These are phyloP conservation scores for Isabelozyma rhagii DNA, from an alignment of 805 yeast species.

Conservation along the genomic window DNA sequence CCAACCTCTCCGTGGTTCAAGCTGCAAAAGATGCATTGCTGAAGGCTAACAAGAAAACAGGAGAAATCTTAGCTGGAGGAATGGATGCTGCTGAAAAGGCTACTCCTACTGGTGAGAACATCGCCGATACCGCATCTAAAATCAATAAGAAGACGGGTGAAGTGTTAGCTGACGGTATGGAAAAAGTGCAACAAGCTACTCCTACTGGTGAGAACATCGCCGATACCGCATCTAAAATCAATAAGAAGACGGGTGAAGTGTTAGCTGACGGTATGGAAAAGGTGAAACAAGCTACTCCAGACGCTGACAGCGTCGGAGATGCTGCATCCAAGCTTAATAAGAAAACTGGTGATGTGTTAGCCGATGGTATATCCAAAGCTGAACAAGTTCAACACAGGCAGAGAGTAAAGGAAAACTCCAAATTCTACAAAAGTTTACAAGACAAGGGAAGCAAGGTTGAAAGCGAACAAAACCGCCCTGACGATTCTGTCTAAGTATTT, in stretches of 20 bases:
- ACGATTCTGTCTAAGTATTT: conserved; percentile 36
- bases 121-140: conserved; percentile 19
- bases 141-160: conserved; percentile 30
- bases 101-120: conserved; percentile 13
- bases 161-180: conserved; percentile 30
- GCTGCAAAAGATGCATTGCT: conserved; percentile 33
- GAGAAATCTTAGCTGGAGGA: conserved; percentile 38
- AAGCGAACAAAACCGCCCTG: conserved; percentile 44
- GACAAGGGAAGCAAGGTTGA: conserved; percentile 43
- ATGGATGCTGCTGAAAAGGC: conserved; percentile 34
- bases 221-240: conserved; percentile 23
- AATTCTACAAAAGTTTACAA: conserved; percentile 39
- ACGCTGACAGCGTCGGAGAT: conserved; percentile 35
- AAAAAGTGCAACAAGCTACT: conserved; percentile 16
- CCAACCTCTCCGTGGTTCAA: conserved; percentile 24
- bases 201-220: conserved; percentile 13
- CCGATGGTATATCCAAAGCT: conserved; percentile 33
- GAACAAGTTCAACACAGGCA: conserved; percentile 10
- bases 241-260: conserved; percentile 28
- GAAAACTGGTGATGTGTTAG: conserved; percentile 39
- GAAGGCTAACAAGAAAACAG: conserved; percentile 35
- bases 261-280: conserved; percentile 31
- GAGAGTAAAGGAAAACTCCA: conserved; percentile 23
- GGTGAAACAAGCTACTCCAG: conserved; percentile 17
- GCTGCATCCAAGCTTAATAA: conserved; percentile 27